A percentile compares a stretch with the other conserved stretches of the same genome.
Evolutionary conservation across 768 basidiomycete species (phyloP).

Genomic region (Boletus rubescentipes): DNA sequence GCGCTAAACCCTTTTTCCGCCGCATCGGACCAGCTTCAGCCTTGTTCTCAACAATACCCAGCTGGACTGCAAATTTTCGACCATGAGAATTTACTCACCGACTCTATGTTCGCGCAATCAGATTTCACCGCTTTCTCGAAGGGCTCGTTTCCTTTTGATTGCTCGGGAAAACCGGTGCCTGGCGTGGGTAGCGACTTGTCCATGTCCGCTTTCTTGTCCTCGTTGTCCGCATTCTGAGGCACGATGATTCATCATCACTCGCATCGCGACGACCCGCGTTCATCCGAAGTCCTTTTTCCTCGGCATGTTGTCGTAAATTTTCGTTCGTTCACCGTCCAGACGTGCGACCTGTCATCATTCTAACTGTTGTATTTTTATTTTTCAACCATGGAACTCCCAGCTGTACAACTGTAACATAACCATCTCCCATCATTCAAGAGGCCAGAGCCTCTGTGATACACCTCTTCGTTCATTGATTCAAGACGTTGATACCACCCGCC

Average conservation of each 20-base stretch:
- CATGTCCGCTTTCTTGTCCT: constrained; percentile 34
- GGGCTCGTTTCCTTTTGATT: constrained; percentile 25
- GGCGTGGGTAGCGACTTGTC: constrained; percentile 27
- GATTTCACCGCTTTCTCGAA: constrained; percentile 26
- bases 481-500: constrained; percentile 6
- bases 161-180: constrained; percentile 22
- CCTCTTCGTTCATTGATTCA: constrained; percentile 14
- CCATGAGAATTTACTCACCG: constrained; percentile 11
- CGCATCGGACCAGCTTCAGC: constrained; percentile 9
- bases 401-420: constrained; percentile 26
- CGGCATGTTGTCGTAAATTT: not conserved
- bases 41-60: constrained; percentile 22
- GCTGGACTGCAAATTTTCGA: constrained; percentile 20
- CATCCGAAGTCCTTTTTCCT: constrained; percentile 7
- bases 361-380: constrained; percentile 30
- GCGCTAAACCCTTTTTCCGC: constrained; percentile 18
- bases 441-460: constrained; percentile 10
- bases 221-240: constrained; percentile 29
- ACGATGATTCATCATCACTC: not conserved
- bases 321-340: constrained; percentile 1
- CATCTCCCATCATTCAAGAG: not conserved
- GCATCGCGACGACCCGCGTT: constrained; percentile 4
- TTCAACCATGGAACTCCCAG: constrained; percentile 14
- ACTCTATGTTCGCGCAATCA: constrained; percentile 17
- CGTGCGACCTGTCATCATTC: constrained; percentile 8